Percentiles rank a stretch among this genome's conserved stretches.
phyloP scores from a whole-genome alignment of 129 eudicot species.

The Solidago caesia region DNA sequence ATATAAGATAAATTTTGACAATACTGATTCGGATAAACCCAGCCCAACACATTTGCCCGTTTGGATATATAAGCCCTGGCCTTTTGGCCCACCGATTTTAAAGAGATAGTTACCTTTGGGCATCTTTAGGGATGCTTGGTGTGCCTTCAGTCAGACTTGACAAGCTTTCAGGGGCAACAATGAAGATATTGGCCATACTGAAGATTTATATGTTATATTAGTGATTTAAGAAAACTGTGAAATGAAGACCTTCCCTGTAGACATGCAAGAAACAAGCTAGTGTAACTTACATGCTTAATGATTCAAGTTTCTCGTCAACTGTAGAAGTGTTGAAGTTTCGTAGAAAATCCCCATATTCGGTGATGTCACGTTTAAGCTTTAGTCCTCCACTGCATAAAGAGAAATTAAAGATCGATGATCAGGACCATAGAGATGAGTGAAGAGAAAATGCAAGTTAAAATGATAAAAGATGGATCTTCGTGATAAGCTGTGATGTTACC shows the following conservation, averaged over 20 bases:
- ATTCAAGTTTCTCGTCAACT: constrained; percentile 84
- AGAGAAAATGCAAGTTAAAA: background rate
- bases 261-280: constrained; percentile 5
- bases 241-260: background rate
- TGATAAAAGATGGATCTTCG: constrained; percentile 6
- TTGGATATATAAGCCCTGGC: background rate
- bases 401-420: background rate
- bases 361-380: constrained; percentile 91
- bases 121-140: constrained; percentile 73
- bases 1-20: background rate
- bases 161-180: constrained; percentile 89
- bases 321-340: constrained; percentile 86
- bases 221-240: constrained; percentile 9
- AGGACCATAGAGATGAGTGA: no score
- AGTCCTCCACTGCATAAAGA: constrained; percentile 67
- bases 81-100: background rate
- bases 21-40: background rate
- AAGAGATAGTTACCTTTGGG: constrained; percentile 53
- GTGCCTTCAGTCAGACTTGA: constrained; percentile 80
- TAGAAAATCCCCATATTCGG: constrained; percentile 86
- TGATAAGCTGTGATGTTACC: constrained; percentile 40
- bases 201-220: constrained; percentile 12
- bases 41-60: background rate
- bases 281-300: constrained; percentile 76
- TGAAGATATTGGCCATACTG: constrained; percentile 87